Percentiles rank a stretch among this genome's conserved stretches.
Evolutionary conservation across 257 asterid species (phyloP).

Genomic region (Nicotiana tabacum): DNA sequence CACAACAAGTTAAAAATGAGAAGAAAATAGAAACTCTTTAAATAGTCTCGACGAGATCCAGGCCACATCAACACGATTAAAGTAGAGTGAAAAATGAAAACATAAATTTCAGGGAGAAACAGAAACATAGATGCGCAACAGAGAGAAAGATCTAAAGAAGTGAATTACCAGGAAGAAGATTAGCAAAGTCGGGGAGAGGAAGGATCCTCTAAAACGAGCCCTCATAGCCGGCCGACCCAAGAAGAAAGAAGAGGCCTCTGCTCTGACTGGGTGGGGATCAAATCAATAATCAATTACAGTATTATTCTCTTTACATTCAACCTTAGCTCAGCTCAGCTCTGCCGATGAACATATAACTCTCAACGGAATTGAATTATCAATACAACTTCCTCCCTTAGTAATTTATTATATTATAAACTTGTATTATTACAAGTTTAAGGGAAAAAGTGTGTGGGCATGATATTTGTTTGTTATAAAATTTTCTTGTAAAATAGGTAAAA

Average conservation of each 20-base stretch:
- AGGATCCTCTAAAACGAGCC: constrained; percentile 1
- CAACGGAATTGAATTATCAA: too few species aligned
- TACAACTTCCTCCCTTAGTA: too few species aligned
- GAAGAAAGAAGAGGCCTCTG: background rate
- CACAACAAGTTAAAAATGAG: background rate
- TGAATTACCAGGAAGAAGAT: constrained; percentile 9
- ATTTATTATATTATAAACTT: too few species aligned
- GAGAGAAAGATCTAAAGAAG: background rate
- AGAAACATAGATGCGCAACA: background rate
- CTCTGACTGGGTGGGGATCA: background rate
- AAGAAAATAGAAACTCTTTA: too few species aligned
- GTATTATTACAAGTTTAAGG: too few species aligned
- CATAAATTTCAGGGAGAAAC: background rate
- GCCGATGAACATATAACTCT: background rate
- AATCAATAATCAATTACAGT: background rate
- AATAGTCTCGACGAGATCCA: background rate
- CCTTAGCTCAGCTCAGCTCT: background rate
- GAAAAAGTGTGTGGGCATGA: too few species aligned
- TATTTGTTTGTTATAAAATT: too few species aligned
- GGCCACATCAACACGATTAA: background rate
- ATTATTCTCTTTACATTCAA: background rate
- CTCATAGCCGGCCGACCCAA: background rate
- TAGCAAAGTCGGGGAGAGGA: background rate
- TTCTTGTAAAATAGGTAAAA: too few species aligned
- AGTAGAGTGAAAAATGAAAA: background rate